phyloP scores from a whole-genome alignment of 768 basidiomycete species.

The Russula sp. region DNA sequence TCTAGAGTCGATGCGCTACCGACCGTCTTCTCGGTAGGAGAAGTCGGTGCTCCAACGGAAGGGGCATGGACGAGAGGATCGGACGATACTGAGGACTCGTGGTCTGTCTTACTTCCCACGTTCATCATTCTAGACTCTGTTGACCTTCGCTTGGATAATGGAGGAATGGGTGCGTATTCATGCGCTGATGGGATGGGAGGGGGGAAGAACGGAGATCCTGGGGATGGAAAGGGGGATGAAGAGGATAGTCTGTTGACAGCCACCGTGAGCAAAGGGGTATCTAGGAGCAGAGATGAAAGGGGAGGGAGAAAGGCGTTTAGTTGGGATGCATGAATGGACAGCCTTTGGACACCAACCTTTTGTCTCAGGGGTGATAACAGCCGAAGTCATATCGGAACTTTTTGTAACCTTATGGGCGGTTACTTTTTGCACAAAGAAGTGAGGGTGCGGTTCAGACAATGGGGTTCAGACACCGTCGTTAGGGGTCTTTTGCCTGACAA shows the following conservation, averaged over 20 bases:
- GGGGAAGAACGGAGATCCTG: constrained; percentile 64
- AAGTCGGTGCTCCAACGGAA: background rate
- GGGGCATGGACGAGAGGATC: constrained; percentile 5
- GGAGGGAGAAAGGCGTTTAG: constrained; percentile 8
- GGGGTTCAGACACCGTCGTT: constrained; percentile 10
- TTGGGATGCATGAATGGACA: background rate
- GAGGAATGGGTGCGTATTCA: constrained; percentile 59
- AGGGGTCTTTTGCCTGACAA: background rate
- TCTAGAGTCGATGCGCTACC: background rate
- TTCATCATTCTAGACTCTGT: constrained; percentile 28
- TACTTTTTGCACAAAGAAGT: background rate
- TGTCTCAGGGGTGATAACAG: constrained; percentile 25
- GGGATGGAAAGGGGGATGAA: constrained; percentile 54
- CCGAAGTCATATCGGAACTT: constrained; percentile 13
- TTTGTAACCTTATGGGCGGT: background rate
- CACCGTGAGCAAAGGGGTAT: constrained; percentile 27
- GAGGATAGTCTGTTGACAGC: constrained; percentile 44
- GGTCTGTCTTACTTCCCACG: constrained; percentile 19
- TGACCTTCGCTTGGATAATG: constrained; percentile 34
- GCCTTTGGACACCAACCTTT: constrained; percentile 21
- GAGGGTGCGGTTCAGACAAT: background rate
- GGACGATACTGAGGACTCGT: constrained; percentile 17
- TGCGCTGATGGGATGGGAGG: constrained; percentile 64
- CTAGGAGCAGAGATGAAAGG: background rate
- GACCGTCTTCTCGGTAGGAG: background rate